Percentiles rank a stretch among this genome's conserved stretches.
Evolutionary conservation across 208 protist genomes (phyloP).

Genomic region (Trypanosoma vivax): DNA sequence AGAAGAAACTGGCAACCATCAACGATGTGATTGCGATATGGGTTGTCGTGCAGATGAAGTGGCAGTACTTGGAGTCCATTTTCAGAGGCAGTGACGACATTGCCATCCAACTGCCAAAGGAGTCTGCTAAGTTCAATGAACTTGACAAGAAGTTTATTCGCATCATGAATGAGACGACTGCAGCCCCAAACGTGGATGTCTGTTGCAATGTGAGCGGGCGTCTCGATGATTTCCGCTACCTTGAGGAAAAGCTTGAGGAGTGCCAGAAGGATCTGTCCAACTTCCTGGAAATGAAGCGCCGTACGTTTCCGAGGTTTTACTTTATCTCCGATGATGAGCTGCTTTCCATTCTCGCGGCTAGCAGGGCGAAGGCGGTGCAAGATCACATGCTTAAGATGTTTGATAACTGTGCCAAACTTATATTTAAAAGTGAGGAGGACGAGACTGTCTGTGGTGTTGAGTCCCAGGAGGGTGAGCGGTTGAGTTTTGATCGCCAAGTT

Average conservation of each 20-base stretch:
- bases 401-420: conserved; percentile 93
- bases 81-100: conserved; percentile 99
- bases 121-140: conserved; percentile 96
- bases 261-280: conserved; percentile 98
- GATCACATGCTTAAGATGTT: conserved; percentile 99
- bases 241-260: conserved; percentile 94
- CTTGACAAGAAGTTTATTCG: conserved; percentile 96
- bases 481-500: conserved; percentile 89
- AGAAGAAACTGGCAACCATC: conserved; percentile 93
- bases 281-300: conserved; percentile 97
- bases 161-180: conserved; percentile 94
- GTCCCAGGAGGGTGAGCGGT: conserved; percentile 94
- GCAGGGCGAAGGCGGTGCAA: conserved; percentile 93
- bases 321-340: conserved; percentile 99
- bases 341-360: conserved; percentile 95
- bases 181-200: conserved; percentile 90
- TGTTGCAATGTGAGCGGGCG: conserved; percentile 89
- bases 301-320: conserved; percentile 98
- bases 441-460: conserved; percentile 93
- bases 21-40: conserved; percentile 96
- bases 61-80: conserved; percentile 99
- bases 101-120: conserved; percentile 96
- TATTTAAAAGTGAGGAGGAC: conserved; percentile 91
- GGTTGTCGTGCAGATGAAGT: conserved; percentile 98
- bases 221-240: conserved; percentile 88